A percentile compares a stretch with the other conserved stretches of the same genome.
Conservation (phyloP, 208 protist species). For the Tetramitus jugosus region DNA sequence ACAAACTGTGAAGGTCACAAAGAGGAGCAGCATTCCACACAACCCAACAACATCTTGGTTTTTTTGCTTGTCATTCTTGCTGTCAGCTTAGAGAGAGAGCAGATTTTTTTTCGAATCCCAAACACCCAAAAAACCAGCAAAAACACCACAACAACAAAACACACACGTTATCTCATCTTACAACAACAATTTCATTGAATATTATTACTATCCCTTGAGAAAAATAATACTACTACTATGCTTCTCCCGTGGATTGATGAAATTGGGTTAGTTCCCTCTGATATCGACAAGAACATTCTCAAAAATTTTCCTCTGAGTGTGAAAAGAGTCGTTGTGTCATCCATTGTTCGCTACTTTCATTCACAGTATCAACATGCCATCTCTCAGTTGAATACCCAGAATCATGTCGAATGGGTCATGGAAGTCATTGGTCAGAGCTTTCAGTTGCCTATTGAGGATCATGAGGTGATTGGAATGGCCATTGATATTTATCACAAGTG, state of each 20-base stretch:
- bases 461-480: conserved; percentile 17
- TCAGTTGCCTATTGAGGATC: conserved; percentile 20
- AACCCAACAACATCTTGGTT: too few species aligned
- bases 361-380: neutral
- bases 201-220: too few species aligned
- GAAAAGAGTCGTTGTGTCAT: neutral
- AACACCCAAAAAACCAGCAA: too few species aligned
- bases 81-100: too few species aligned
- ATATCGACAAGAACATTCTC: conserved; percentile 2
- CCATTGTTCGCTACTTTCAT: neutral
- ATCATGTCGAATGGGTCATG: conserved; percentile 21
- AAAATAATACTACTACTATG: too few species aligned
- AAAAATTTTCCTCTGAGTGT: neutral
- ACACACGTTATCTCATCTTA: too few species aligned
- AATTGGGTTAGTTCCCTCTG: neutral
- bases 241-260: conserved; percentile 6
- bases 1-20: too few species aligned
- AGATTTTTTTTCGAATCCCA: too few species aligned
- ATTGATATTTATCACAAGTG: conserved; percentile 25
- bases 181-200: too few species aligned
- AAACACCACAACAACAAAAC: too few species aligned
- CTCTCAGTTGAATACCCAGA: neutral
- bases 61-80: too few species aligned
- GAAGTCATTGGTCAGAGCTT: conserved; percentile 24
- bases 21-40: too few species aligned